These are phyloP conservation scores for Cornus kousa DNA, from an alignment of 148 eudicot genomes.

Conservation along the genomic window DNA sequence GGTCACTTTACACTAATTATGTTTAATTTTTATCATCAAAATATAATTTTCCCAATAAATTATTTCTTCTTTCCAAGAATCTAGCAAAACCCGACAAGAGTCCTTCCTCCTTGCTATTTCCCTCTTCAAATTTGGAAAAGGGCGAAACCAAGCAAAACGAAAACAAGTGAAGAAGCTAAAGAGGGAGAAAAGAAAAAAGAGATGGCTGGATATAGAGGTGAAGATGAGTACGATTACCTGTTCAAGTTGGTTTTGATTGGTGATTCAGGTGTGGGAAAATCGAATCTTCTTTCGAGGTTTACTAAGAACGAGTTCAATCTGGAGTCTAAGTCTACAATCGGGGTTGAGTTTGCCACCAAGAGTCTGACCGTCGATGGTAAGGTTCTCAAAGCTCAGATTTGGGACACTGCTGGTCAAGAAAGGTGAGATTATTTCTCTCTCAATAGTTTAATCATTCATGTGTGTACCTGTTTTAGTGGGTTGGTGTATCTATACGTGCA, in stretches of 20 bases:
- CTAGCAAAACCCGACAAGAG: constrained; percentile 13
- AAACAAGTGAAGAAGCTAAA: not conserved
- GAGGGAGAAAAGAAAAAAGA: not conserved
- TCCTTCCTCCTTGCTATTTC: not conserved
- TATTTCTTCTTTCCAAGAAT: constrained; percentile 4
- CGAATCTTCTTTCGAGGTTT: constrained; percentile 68
- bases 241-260: constrained; percentile 71
- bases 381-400: constrained; percentile 78
- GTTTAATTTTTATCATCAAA: no score
- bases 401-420: constrained; percentile 86
- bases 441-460: not conserved
- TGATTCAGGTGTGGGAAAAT: constrained; percentile 73
- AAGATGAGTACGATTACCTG: constrained; percentile 74
- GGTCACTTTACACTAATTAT: no score
- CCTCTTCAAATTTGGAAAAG: constrained; percentile 1
- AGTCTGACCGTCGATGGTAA: constrained; percentile 44
- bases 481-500: not conserved
- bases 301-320: constrained; percentile 74
- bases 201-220: constrained; percentile 63
- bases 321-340: constrained; percentile 74
- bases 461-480: not conserved
- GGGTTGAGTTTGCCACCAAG: constrained; percentile 74
- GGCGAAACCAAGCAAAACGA: not conserved
- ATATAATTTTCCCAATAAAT: no score
- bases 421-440: constrained; percentile 29